Conservation (phyloP, 768 basidiomycete genomes). For the Auriscalpium orientale region DNA sequence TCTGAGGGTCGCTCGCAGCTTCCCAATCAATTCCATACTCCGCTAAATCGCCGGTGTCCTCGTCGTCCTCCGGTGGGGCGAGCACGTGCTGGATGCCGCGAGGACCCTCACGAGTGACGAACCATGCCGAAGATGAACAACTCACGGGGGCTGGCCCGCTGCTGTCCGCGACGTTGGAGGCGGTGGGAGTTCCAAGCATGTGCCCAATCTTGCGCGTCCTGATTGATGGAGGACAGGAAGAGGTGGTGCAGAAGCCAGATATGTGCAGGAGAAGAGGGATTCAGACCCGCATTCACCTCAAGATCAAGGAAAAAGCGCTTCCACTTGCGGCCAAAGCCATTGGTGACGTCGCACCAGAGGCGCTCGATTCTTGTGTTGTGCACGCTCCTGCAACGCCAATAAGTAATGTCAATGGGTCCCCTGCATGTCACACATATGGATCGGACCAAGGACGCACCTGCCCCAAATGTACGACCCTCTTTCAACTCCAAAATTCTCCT, state of each 20-base stretch:
- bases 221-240: slow-evolving; percentile 18
- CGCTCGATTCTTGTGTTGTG: slow-evolving; percentile 22
- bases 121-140: slow-evolving; percentile 18
- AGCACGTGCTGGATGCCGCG: too few species aligned
- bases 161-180: slow-evolving; percentile 7
- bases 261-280: slow-evolving; percentile 14
- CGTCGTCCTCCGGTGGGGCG: too few species aligned
- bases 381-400: slow-evolving; percentile 12
- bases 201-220: slow-evolving; percentile 4
- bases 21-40: too few species aligned
- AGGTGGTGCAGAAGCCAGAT: slow-evolving; percentile 24
- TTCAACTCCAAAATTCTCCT: slow-evolving; percentile 7
- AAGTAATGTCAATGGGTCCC: neutral
- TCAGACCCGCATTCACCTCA: slow-evolving; percentile 18
- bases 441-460: slow-evolving; percentile 7
- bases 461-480: slow-evolving; percentile 24
- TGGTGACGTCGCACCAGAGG: slow-evolving; percentile 20
- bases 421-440: neutral
- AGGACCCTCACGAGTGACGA: neutral
- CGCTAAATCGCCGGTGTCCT: too few species aligned
- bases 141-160: slow-evolving; percentile 15
- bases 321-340: slow-evolving; percentile 19
- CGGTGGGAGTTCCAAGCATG: slow-evolving; percentile 18
- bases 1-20: too few species aligned
- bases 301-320: slow-evolving; percentile 14